These are phyloP conservation scores for Oryza glumipatula DNA, from an alignment of 176 grass and related monocot genomes.

Conservation along the genomic window DNA sequence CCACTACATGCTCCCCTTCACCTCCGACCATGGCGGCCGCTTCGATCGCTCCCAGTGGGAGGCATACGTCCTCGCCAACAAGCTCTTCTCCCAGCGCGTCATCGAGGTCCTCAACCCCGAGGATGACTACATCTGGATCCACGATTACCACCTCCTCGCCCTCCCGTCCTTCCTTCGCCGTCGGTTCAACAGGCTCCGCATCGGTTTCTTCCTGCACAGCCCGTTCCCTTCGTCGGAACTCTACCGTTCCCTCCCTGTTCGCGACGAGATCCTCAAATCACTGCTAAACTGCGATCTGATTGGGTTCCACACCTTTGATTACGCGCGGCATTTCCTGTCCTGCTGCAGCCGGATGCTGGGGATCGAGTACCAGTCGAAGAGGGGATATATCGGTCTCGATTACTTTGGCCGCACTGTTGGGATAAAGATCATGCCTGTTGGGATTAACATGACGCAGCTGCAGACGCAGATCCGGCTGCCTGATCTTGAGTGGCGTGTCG, in stretches of 20 bases:
- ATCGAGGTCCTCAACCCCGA: constrained; percentile 93
- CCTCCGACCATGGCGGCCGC: constrained; percentile 49
- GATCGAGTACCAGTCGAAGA: constrained; percentile 64
- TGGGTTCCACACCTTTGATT: constrained; percentile 57
- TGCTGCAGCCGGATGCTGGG: constrained; percentile 68
- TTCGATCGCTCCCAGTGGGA: constrained; percentile 77
- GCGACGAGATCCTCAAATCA: constrained; percentile 60
- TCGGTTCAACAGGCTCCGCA: constrained; percentile 69
- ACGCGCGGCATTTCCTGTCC: constrained; percentile 60
- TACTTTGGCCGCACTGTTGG: constrained; percentile 60
- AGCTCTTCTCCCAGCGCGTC: constrained; percentile 67
- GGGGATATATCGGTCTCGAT: constrained; percentile 58
- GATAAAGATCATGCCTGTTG: constrained; percentile 65
- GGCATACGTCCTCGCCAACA: constrained; percentile 66
- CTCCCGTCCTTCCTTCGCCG: constrained; percentile 86
- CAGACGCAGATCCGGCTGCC: constrained; percentile 51
- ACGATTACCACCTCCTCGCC: constrained; percentile 97
- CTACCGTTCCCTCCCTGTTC: constrained; percentile 58
- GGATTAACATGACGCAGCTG: constrained; percentile 58
- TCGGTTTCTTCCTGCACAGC: constrained; percentile 66
- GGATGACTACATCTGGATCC: constrained; percentile 92
- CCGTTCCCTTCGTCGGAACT: constrained; percentile 58
- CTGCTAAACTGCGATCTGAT: constrained; percentile 66
- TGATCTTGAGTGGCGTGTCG: constrained; percentile 52
- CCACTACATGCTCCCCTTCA: constrained; percentile 90